Evolutionary conservation across 108 stramenopile species (phyloP).

Genomic region (Fistulifera pelliculosa): DNA sequence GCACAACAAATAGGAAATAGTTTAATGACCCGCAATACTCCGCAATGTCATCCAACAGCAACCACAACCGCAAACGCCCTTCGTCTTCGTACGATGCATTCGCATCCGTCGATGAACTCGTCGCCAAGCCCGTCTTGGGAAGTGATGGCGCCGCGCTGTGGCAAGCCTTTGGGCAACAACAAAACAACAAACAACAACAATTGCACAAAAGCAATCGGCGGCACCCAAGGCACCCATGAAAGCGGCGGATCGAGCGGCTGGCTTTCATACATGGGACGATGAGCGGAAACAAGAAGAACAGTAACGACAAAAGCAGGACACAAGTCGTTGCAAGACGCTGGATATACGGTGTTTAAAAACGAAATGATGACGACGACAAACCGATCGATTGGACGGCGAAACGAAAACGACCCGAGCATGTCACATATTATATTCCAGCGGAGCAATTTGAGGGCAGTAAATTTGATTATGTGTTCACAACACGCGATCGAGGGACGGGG

Average conservation of each 20-base stretch:
- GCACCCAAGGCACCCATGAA: conserved; percentile 73
- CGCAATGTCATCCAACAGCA: no score
- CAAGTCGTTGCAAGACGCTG: conserved; percentile 1
- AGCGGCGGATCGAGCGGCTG: conserved; percentile 52
- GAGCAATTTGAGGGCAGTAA: conserved; percentile 61
- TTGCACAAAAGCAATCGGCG: conserved; percentile 3
- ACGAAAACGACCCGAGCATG: conserved; percentile 52
- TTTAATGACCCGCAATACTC: no score
- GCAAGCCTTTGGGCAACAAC: conserved; percentile 66
- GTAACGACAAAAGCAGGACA: conserved; percentile 33
- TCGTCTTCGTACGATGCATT: conserved; percentile 73
- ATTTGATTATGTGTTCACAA: conserved; percentile 81
- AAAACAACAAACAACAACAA: no score
- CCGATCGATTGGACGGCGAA: conserved; percentile 40
- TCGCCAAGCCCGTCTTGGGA: conserved; percentile 70
- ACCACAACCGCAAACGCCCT: no score
- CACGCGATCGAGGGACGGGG: conserved; percentile 54
- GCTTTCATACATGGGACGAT: conserved; percentile 54
- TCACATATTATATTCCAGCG: conserved; percentile 50
- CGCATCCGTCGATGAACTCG: conserved; percentile 61
- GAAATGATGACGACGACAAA: conserved; percentile 33
- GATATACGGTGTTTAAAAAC: conserved; percentile 36
- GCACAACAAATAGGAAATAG: no score
- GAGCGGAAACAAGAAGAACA: conserved; percentile 54
- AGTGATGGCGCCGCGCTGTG: conserved; percentile 66